Evolutionary conservation across 495 filamentous ascomycete species (phyloP), one percentile per base, ranked within the genome.

Genomic region (Neurospora hispaniola): DNA sequence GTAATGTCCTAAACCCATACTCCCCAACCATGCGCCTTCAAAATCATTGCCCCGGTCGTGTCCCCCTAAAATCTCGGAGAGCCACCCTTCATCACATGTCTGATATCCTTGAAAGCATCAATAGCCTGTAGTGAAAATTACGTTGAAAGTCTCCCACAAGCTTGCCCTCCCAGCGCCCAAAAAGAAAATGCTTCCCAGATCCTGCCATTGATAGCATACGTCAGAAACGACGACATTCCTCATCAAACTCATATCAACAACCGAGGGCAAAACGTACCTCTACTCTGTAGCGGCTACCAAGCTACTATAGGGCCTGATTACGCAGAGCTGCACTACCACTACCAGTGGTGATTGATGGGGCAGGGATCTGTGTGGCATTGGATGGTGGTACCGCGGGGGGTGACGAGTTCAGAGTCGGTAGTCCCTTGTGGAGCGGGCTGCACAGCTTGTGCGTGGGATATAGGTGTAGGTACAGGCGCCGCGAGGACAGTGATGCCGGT

Each of bases 331-430:
- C 5, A 35, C 3, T 35, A 35, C 71, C 79, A 31, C 74, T 80
- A 69, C 77, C 14, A 18, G 79, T 44, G 62, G 71, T 43, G 69
- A 6, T 70, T 70, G 14, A 35, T 70, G 11, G 69, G 16, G 27
- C 39, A 41, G n/a, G 69, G 69, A 7, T 5, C 20, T 10, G 69
- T 4, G 43, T 39, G 27, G 69, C 42, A 43, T 3, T 43, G 0
- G 16, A 44, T 16, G 8, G 0, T 23, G n/a, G n/a, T 48, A 72
- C 39, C 48, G 42, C 66, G n/a, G 42, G 73, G 71, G n/a, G 79
- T 71, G 44, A 72, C 4, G 35, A 38, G 4, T 6, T 38, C 35
- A 38, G 35, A 43, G 10, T 40, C 9, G 39, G 39, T 8, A 40
- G 75, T 27, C 14, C 39, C 39, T 39, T 31, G 27, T 31, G 70